Evolutionary conservation across 257 asterid species (phyloP).

Genomic region (Solanum medicagineum): DNA sequence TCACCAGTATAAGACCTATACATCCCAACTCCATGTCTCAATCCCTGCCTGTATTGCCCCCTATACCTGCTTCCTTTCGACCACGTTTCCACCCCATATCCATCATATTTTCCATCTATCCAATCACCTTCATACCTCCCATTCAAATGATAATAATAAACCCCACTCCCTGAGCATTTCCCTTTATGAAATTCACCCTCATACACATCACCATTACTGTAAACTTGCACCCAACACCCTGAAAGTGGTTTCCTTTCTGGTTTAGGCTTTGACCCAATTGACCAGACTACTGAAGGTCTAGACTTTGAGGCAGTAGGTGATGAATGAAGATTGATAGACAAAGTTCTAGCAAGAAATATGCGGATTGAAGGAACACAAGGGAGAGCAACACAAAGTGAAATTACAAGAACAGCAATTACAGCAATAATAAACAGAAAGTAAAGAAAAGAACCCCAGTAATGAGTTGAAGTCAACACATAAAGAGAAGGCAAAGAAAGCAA

Average conservation of each 20-base stretch:
- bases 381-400: conserved; percentile 15
- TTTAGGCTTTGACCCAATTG: conserved; percentile 32
- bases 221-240: conserved; percentile 33
- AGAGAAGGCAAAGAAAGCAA: conserved; percentile 20
- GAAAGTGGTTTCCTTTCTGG: conserved; percentile 14
- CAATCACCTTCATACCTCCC: conserved; percentile 46
- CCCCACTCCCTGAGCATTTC: conserved; percentile 39
- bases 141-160: conserved; percentile 29
- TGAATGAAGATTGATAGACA: conserved; percentile 10
- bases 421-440: conserved; percentile 9
- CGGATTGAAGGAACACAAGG: conserved; percentile 26
- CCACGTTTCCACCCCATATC: conserved; percentile 36
- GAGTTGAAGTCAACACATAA: conserved; percentile 17
- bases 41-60: conserved; percentile 36
- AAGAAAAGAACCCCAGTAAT: conserved; percentile 12
- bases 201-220: conserved; percentile 35
- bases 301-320: conserved; percentile 2
- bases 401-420: conserved; percentile 12
- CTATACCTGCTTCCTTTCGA: conserved; percentile 31
- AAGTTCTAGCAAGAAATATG: conserved; percentile 14
- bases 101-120: conserved; percentile 34
- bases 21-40: conserved; percentile 37
- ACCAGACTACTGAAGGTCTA: conserved; percentile 28
- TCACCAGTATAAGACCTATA: conserved; percentile 30
- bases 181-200: conserved; percentile 45